Base-by-base conservation (phyloP, 495 filamentous ascomycete genomes). In the Apodospora peruviana region DNA sequence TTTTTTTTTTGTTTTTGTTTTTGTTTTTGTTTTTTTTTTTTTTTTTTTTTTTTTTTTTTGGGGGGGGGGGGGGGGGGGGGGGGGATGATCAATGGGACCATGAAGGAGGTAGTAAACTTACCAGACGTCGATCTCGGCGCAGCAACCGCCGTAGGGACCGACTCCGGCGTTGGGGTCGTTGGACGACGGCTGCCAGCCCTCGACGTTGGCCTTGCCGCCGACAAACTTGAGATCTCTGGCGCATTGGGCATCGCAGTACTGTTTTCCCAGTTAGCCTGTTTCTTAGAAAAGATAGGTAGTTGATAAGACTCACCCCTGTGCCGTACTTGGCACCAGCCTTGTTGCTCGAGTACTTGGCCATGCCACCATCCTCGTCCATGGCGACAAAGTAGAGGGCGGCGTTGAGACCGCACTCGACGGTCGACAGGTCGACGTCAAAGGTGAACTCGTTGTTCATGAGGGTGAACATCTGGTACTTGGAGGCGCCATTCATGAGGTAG, bases 51-150 rank as follows among this genome's bases (percentile, higher is more conserved):
- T 40, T 18, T 20, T 39, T 39, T 11, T 5, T 5, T 10, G 18
- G 18, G 2, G 37, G n/a, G 18, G 18, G 2, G 18, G 16, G 16
- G 36, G 18, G 37, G 9, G 2, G 9, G 12, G 9, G 36, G 22
- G 12, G 29, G 4, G 11, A 0, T 9, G 19, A 40, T 8, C 18
- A 20, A 0, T 27, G 0, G 29, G n/a, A 27, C 2, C 1, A 19
- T 10, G 37, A 24, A 24, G 10, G 20, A 25, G 12, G 3, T 0
- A 4, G 2, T 1, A 0, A 8, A 27, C 59, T 45, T 18, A 62
- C 62, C 62, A 86, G 55, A 88, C 70, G 53, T 88, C 84, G 64
- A 88, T 81, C 62, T 88, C 85, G n/a, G 79, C 77, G 64, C 85
- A 88, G 77, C 85, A 88, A 47, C 78, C 76, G 47, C 84, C 62